Conservation (phyloP, 176 grass and related monocot species). For the Aegilops bicornis region DNA sequence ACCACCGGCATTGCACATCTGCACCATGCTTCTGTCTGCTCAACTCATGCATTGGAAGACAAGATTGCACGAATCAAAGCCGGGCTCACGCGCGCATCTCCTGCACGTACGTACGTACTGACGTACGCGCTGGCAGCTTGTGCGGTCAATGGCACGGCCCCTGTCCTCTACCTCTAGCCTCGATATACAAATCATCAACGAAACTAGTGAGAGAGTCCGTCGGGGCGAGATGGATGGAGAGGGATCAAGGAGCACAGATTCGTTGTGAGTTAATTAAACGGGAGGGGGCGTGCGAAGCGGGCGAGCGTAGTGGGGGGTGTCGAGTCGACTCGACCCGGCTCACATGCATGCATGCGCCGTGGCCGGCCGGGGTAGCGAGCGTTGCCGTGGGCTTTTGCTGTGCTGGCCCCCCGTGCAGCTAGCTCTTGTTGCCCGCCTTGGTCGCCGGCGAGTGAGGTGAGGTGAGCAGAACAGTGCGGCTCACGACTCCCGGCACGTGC, state of each 20-base stretch:
- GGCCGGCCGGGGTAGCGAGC: background rate
- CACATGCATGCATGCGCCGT: slow-evolving; percentile 32
- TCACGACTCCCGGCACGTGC: slow-evolving; percentile 53
- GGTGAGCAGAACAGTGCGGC: slow-evolving; percentile 41
- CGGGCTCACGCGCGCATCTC: background rate
- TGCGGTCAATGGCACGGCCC: slow-evolving; percentile 24
- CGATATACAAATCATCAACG: background rate
- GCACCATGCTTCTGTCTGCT: background rate
- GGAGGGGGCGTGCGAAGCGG: slow-evolving; percentile 5
- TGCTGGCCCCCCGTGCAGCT: background rate
- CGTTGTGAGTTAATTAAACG: background rate
- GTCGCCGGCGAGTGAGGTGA: slow-evolving; percentile 12
- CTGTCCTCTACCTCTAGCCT: too few relatives aligned
- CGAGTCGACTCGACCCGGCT: background rate
- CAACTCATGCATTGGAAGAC: background rate
- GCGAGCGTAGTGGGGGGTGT: slow-evolving; percentile 16
- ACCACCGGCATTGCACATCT: background rate
- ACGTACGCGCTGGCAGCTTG: background rate
- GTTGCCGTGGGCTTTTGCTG: background rate
- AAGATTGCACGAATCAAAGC: background rate
- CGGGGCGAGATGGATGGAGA: background rate
- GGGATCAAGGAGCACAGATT: slow-evolving; percentile 8
- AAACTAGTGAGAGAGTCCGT: background rate
- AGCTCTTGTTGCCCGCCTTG: background rate
- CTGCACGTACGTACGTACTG: slow-evolving; percentile 10